These are phyloP conservation scores for Biancaea sappan DNA, from an alignment of 306 rosid species.

Conservation along the genomic window DNA sequence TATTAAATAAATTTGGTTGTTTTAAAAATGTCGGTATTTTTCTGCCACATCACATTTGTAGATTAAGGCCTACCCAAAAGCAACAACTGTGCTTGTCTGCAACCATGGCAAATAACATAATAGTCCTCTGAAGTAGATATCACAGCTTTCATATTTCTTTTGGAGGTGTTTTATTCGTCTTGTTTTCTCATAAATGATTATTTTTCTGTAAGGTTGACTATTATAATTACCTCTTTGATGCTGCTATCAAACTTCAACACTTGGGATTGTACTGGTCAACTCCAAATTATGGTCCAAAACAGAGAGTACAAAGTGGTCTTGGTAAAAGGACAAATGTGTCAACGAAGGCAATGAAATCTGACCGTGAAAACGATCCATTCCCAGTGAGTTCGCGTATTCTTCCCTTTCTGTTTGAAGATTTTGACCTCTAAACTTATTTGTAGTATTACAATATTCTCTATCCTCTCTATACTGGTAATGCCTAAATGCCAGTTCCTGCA, in stretches of 20 bases:
- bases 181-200: constrained; percentile 29
- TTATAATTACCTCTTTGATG: constrained; percentile 80
- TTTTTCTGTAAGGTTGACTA: constrained; percentile 67
- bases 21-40: background rate
- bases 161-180: background rate
- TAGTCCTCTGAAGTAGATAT: background rate
- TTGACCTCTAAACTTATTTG: constrained; percentile 14
- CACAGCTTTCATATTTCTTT: background rate
- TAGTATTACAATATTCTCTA: background rate
- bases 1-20: background rate
- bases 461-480: constrained; percentile 19
- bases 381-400: constrained; percentile 52
- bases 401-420: constrained; percentile 22
- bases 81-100: constrained; percentile 93
- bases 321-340: constrained; percentile 45
- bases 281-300: constrained; percentile 66
- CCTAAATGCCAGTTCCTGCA: background rate
- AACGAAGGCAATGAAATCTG: constrained; percentile 56
- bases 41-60: constrained; percentile 13
- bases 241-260: constrained; percentile 82
- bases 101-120: constrained; percentile 77
- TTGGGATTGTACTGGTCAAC: constrained; percentile 77
- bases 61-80: constrained; percentile 87
- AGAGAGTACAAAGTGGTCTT: constrained; percentile 50
- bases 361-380: constrained; percentile 43